A percentile compares a stretch with the other conserved stretches of the same genome.
phyloP scores from a whole-genome alignment of 1,284 basidiomycete genomes.

The Fomitopsis schrenkii region DNA sequence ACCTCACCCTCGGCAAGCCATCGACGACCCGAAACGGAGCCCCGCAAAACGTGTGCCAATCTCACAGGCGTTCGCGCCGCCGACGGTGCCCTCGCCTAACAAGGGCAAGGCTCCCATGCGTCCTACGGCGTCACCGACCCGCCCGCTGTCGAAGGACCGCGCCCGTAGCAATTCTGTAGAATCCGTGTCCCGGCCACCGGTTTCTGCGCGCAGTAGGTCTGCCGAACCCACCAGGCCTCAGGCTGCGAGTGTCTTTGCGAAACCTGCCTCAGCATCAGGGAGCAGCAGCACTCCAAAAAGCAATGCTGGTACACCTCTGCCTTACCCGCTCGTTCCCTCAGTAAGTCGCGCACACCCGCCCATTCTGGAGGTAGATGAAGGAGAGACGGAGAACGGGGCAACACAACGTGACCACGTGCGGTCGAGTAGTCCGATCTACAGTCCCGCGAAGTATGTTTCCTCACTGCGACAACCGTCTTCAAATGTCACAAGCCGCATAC shows the following conservation, averaged over 20 bases:
- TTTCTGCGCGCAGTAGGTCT: slow-evolving; percentile 26
- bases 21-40: slow-evolving; percentile 38
- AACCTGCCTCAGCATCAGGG: neutral
- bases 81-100: slow-evolving; percentile 13
- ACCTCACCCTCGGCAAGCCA: slow-evolving; percentile 18
- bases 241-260: neutral
- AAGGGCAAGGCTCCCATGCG: slow-evolving; percentile 15
- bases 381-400: slow-evolving; percentile 1
- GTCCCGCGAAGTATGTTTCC: slow-evolving; percentile 30
- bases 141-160: slow-evolving; percentile 9
- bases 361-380: slow-evolving; percentile 27
- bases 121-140: slow-evolving; percentile 12
- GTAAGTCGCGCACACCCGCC: slow-evolving; percentile 13
- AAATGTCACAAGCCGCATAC: slow-evolving; percentile 56
- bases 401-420: neutral
- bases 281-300: neutral
- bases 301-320: slow-evolving; percentile 10
- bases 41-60: slow-evolving; percentile 56
- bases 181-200: slow-evolving; percentile 23
- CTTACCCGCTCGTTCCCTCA: slow-evolving; percentile 18
- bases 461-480: slow-evolving; percentile 48
- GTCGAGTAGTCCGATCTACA: slow-evolving; percentile 8
- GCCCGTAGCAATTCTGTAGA: slow-evolving; percentile 34
- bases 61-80: slow-evolving; percentile 20
- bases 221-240: slow-evolving; percentile 15